These are phyloP conservation scores for Aspergillus incahuasiensis DNA, from an alignment of 495 filamentous ascomycete species.

Conservation along the genomic window DNA sequence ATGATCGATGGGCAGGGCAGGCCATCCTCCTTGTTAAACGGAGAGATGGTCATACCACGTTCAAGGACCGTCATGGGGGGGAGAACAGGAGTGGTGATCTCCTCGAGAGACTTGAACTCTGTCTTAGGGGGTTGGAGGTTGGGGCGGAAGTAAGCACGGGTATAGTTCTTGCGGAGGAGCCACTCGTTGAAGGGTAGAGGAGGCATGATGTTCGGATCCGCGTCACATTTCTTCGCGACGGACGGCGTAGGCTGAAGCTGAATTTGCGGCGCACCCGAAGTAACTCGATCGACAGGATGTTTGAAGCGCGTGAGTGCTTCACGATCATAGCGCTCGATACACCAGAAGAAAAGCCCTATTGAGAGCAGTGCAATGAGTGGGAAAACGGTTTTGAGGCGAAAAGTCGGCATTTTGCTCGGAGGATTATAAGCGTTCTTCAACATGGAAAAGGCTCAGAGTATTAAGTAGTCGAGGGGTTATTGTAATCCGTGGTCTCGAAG, in stretches of 20 bases:
- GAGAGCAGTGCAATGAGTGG: slow-evolving; percentile 41
- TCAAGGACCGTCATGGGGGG: slow-evolving; percentile 45
- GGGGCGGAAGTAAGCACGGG: slow-evolving; percentile 44
- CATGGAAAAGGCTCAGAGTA: slow-evolving; percentile 26
- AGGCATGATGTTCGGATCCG: slow-evolving; percentile 34
- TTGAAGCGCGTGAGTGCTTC: slow-evolving; percentile 42
- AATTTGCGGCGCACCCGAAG: slow-evolving; percentile 20
- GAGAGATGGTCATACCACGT: slow-evolving; percentile 42
- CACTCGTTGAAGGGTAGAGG: slow-evolving; percentile 42
- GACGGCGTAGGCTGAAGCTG: slow-evolving; percentile 19
- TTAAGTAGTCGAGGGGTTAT: slow-evolving; percentile 1
- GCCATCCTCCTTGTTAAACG: slow-evolving; percentile 29
- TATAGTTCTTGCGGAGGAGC: slow-evolving; percentile 47
- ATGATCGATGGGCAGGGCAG: slow-evolving; percentile 45
- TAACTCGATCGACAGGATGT: slow-evolving; percentile 32
- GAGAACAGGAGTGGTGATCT: slow-evolving; percentile 39
- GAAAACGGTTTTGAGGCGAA: slow-evolving; percentile 43
- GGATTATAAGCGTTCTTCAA: slow-evolving; percentile 31
- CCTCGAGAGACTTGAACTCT: slow-evolving; percentile 40
- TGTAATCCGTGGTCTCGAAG: slow-evolving; percentile 12
- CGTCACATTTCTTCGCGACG: slow-evolving; percentile 27
- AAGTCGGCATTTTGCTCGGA: slow-evolving; percentile 41
- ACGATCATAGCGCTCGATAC: slow-evolving; percentile 42
- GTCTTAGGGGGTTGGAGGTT: slow-evolving; percentile 34
- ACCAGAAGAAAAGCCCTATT: slow-evolving; percentile 45